Conservation (phyloP, 192 early-diverging fungal genomes). For the Pecoramyces ruminantium region DNA sequence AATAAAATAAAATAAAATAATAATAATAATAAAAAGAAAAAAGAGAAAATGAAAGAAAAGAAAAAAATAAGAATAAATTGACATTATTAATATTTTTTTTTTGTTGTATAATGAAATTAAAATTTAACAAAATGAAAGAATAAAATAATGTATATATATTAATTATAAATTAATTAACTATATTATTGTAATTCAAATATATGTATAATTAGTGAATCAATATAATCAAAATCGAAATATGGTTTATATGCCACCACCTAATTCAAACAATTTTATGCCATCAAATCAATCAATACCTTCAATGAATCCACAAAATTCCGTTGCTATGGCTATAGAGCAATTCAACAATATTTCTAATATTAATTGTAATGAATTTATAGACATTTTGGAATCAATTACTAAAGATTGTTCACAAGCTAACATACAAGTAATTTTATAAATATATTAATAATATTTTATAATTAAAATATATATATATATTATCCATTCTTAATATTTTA, state of each 20-base stretch:
- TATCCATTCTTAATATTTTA: too few relatives aligned
- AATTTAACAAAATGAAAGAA: too few relatives aligned
- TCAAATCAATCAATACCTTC: background rate
- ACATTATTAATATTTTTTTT: too few relatives aligned
- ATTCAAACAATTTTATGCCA: background rate
- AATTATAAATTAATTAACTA: too few relatives aligned
- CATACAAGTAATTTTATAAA: background rate
- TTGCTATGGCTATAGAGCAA: background rate
- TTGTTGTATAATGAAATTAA: too few relatives aligned
- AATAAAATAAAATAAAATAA: too few relatives aligned
- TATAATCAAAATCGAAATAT: background rate
- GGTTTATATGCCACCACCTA: background rate
- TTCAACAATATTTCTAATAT: background rate
- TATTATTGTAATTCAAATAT: background rate
- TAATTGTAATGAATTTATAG: background rate
- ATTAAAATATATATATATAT: too few relatives aligned
- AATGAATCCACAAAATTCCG: background rate
- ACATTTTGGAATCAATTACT: background rate
- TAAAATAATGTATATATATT: too few relatives aligned
- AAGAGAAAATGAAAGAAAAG: too few relatives aligned
- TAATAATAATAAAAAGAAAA: too few relatives aligned
- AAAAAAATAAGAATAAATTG: too few relatives aligned
- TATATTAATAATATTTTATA: too few relatives aligned
- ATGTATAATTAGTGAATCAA: background rate
- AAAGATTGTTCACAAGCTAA: background rate